Base-by-base conservation (phyloP, 345 rosid species). In the Salix purpurea region DNA sequence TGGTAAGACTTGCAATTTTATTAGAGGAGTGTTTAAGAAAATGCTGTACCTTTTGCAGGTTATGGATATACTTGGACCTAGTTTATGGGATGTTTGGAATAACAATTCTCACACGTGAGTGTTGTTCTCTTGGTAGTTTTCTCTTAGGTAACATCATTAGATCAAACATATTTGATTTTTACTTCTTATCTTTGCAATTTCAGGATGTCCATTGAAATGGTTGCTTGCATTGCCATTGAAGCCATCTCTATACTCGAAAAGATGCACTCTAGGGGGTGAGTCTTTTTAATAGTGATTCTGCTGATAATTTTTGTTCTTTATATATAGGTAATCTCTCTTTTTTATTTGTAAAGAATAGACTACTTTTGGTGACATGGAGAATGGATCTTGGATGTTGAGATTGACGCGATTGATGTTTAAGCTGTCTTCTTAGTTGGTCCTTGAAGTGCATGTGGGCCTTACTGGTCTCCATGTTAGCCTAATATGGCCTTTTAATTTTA, bases 31-130 rank as follows among this genome's bases (percentile, higher is more conserved):
- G 16, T 65, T 6, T 68, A 26, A 39, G 23, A n/a, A 65, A 73
- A 24, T 32, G 46, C 7, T 18, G 10, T 79, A 44, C 72, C 66
- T 13, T 40, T 61, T 81, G 74, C 87, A 94, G 97, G 96, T 94
- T 65, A 94, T 94, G 97, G 97, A 94, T 86, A 90, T 90, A 73
- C 90, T 92, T 67, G 95, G 98, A 62, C 97, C 94, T 54, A 94
- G 97, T 83, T 83, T 94, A 74, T 90, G 94, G 94, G 97, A 89
- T 85, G 88, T 87, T 81, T 92, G 92, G 95, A 91, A 90, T 70
- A 91, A 83, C 75, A 90, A 86, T 78, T 79, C 82, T 16, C 92
- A 91, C 76, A 82, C 91, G 96, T 88, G 56, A 83, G 91, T 84
- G 66, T 48, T 46, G 75, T 62, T 32, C 6, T 48, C 12, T 61